Evolutionary conservation across 75 land plant genomes (phyloP), one percentile per base, ranked within the genome.

Genomic region (Picea sitchensis): DNA sequence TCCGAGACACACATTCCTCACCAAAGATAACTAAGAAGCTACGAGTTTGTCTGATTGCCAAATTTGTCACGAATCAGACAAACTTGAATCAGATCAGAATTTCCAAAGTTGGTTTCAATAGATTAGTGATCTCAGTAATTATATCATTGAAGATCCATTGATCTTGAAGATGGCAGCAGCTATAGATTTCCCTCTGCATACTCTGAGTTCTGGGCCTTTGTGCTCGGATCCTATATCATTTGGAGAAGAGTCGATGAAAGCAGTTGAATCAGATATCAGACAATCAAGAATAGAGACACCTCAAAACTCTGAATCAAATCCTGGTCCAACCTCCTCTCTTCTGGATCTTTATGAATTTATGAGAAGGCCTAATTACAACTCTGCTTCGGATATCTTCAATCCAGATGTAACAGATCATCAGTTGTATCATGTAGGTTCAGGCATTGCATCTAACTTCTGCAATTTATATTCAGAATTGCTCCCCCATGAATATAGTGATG

Each of bases 201-300:
- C 59, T 75, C 58, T 72, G 68, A 63, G 54, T 59, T 30, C 81
- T 79, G 21, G 58, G 31, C 56, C 81, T 30, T 59, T 69, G 64
- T 78, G 51, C 69, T 80, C 83, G 6, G 73, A 87, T 82, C 85
- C 82, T n/a, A 6, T 58, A 30, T 61, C 30, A 58, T 58, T 75
- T 2, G 79, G 78, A 13, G 88, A 82, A 54, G 91, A 87, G 73
- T 54, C 87, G 13, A 87, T 84, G 89, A 67, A 82, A 72, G 86
- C 86, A 81, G 83, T 87, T 79, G 77, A 83, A 81, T 88, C 89
- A 76, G 87, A 82, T 89, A 82, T 83, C 64, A 89, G 77, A 77
- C 61, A 78, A 83, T 82, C 83, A 84, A 77, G 82, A 20, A 14
- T 65, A 57, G 73, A 75, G 47, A 14, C 76, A 73, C 51, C 86